These are phyloP conservation scores for Candida saitoana DNA, from an alignment of 805 yeast genomes.

Conservation along the genomic window DNA sequence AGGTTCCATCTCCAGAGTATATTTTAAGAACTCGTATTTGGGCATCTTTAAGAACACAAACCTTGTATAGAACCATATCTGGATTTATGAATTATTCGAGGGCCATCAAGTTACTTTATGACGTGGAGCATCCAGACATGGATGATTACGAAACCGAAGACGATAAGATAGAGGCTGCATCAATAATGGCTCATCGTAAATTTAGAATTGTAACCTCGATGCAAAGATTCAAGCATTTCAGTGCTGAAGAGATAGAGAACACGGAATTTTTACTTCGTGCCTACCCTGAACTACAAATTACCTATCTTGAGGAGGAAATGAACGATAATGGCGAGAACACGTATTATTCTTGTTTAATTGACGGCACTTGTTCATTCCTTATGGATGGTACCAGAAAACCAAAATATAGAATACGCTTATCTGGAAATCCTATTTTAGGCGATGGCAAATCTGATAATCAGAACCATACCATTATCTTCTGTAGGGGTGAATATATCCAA, in stretches of 20 bases:
- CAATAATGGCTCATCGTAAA: conserved; percentile 74
- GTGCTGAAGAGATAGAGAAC: conserved; percentile 70
- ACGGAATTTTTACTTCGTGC: conserved; percentile 79
- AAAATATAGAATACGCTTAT: conserved; percentile 63
- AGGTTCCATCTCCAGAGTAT: conserved; percentile 95
- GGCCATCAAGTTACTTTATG: conserved; percentile 85
- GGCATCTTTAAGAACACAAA: conserved; percentile 97
- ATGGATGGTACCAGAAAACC: conserved; percentile 44
- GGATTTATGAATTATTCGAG: conserved; percentile 98
- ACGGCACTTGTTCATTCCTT: conserved; percentile 70
- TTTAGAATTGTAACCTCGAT: conserved; percentile 78
- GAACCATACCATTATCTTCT: conserved; percentile 73
- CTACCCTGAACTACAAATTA: conserved; percentile 83
- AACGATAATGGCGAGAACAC: conserved; percentile 71
- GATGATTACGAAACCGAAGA: conserved; percentile 26
- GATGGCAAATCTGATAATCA: conserved; percentile 89
- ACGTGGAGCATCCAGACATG: conserved; percentile 85
- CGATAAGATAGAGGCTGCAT: conserved; percentile 40
- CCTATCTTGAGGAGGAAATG: conserved; percentile 92
- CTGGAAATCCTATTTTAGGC: conserved; percentile 83
- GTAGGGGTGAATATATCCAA: conserved; percentile 83
- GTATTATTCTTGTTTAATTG: conserved; percentile 73
- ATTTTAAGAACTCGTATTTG: conserved; percentile 94
- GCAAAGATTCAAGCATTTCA: conserved; percentile 76
- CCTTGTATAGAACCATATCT: conserved; percentile 92